Evolutionary conservation across 768 basidiomycete species (phyloP).

Genomic region (Rhodocollybia butyracea): DNA sequence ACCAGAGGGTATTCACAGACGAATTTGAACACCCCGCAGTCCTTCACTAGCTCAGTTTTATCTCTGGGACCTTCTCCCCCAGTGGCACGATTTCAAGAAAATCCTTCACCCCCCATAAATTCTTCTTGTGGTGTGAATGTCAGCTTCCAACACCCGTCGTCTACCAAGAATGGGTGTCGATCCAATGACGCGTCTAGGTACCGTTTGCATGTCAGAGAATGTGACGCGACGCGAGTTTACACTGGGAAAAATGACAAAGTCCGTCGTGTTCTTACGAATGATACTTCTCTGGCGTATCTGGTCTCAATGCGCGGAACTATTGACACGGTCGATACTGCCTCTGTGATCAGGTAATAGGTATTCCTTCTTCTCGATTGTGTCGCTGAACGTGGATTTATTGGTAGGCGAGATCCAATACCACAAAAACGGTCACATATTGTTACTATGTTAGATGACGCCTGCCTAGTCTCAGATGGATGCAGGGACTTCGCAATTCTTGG

Average conservation of each 20-base stretch:
- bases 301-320: slow-evolving; percentile 39
- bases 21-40: not conserved
- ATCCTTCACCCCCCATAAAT: not conserved
- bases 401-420: too few species aligned
- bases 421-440: not conserved
- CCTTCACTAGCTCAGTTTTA: not conserved
- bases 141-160: too few species aligned
- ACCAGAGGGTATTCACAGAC: not conserved
- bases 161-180: too few species aligned
- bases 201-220: not conserved
- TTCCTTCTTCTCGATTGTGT: too few species aligned
- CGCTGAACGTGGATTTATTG: too few species aligned
- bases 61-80: not conserved
- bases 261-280: slow-evolving; percentile 30
- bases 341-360: too few species aligned
- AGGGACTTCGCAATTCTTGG: not conserved
- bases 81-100: not conserved
- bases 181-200: too few species aligned
- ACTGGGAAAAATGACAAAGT: slow-evolving; percentile 30
- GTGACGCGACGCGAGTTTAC: slow-evolving; percentile 15
- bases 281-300: slow-evolving; percentile 16
- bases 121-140: too few species aligned
- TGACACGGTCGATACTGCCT: slow-evolving; percentile 11
- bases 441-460: slow-evolving; percentile 1
- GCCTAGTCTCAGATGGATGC: not conserved